Evolutionary conservation across 345 rosid genomes (phyloP).

Genomic region (Gossypium turneri): DNA sequence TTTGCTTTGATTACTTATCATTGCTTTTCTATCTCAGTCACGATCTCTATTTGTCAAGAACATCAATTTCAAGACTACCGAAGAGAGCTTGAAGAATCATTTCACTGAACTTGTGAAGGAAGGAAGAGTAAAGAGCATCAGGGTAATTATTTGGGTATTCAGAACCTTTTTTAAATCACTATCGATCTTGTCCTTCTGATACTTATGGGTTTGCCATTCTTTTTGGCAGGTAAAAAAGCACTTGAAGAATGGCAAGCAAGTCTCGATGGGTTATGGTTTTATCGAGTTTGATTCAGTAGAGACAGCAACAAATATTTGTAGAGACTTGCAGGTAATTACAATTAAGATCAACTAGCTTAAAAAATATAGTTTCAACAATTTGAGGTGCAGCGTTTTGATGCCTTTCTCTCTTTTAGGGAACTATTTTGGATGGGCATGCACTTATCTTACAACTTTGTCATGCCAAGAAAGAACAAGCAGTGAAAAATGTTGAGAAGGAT

Average conservation of each 20-base stretch:
- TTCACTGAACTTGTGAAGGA: slow-evolving; percentile 56
- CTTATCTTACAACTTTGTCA: slow-evolving; percentile 75
- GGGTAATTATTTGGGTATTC: slow-evolving; percentile 43
- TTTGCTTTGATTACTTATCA: slow-evolving; percentile 5
- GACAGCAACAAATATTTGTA: slow-evolving; percentile 58
- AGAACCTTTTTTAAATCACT: background rate
- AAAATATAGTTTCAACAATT: background rate
- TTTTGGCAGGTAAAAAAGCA: slow-evolving; percentile 72
- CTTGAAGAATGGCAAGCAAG: slow-evolving; percentile 68
- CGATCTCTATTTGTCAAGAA: slow-evolving; percentile 82
- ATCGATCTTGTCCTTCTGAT: slow-evolving; percentile 18
- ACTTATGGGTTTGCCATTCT: slow-evolving; percentile 10
- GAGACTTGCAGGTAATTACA: slow-evolving; percentile 66
- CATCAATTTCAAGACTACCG: slow-evolving; percentile 85
- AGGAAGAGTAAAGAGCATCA: slow-evolving; percentile 70
- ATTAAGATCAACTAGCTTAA: background rate
- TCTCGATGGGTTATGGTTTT: slow-evolving; percentile 93
- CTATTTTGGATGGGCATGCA: slow-evolving; percentile 90
- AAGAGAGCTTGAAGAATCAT: slow-evolving; percentile 72
- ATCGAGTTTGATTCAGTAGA: slow-evolving; percentile 80
- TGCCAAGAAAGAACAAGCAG: slow-evolving; percentile 55
- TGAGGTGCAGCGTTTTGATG: background rate
- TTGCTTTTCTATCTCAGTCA: slow-evolving; percentile 53
- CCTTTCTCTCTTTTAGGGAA: slow-evolving; percentile 47
- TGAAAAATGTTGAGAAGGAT: slow-evolving; percentile 54